Evolutionary conservation across 345 rosid species (phyloP).

Genomic region (Dipteronia dyeriana): DNA sequence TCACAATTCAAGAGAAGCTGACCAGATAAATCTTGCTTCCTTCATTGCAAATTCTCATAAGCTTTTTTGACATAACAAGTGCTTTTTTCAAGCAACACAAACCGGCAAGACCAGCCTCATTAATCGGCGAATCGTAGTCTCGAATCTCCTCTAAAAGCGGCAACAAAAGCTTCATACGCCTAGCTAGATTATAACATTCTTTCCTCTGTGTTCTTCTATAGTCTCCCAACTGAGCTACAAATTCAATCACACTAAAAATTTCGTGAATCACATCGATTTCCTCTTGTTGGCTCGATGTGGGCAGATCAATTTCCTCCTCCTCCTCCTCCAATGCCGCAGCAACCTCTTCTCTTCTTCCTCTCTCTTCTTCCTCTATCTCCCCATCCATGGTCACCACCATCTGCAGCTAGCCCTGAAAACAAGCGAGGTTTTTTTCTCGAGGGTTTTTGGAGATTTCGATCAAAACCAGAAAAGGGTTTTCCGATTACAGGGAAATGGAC

Average conservation of each 20-base stretch:
- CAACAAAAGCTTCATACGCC: constrained; percentile 63
- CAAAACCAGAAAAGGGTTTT: background rate
- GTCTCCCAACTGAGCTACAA: constrained; percentile 45
- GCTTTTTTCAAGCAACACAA: constrained; percentile 50
- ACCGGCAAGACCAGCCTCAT: constrained; percentile 21
- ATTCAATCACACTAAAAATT: constrained; percentile 40
- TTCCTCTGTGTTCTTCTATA: constrained; percentile 58
- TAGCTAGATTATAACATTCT: constrained; percentile 60
- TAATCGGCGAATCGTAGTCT: constrained; percentile 30
- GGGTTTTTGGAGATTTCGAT: background rate
- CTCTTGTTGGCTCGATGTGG: constrained; percentile 9
- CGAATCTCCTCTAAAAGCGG: constrained; percentile 67
- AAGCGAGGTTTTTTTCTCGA: background rate
- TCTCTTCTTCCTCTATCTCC: constrained; percentile 34
- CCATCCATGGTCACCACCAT: constrained; percentile 42
- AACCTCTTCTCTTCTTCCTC: constrained; percentile 9
- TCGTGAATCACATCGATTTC: constrained; percentile 39
- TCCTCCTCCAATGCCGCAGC: background rate
- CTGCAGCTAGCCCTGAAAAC: constrained; percentile 7
- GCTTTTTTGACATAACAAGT: constrained; percentile 41
- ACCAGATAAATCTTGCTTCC: constrained; percentile 88
- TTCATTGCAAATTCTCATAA: constrained; percentile 57
- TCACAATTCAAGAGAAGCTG: constrained; percentile 4
- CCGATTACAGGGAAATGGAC: background rate
- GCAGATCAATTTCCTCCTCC: constrained; percentile 29